phyloP scores from a whole-genome alignment of 768 basidiomycete genomes.

The Leucocoprinus sp. region DNA sequence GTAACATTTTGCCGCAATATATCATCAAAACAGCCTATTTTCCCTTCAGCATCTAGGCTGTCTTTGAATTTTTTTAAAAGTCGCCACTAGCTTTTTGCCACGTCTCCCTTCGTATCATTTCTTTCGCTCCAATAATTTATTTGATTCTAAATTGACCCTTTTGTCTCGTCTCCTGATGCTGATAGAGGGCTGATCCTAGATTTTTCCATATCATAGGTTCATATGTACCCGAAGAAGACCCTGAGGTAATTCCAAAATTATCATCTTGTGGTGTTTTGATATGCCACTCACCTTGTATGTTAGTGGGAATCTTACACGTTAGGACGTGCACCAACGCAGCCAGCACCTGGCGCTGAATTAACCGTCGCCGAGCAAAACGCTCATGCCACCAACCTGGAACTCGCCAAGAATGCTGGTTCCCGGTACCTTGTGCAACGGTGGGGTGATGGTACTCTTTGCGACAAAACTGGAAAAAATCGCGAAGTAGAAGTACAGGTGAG shows the following conservation, averaged over 20 bases:
- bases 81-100: conserved; percentile 18
- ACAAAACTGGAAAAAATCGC: conserved; percentile 80
- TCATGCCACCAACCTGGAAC: conserved; percentile 63
- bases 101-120: conserved; percentile 4
- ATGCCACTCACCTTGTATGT: conserved; percentile 11
- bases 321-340: conserved; percentile 55
- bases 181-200: conserved; percentile 10
- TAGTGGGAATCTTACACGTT: conserved; percentile 76
- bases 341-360: conserved; percentile 55
- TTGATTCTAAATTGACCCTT: conserved; percentile 11
- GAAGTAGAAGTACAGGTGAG: conserved; percentile 93
- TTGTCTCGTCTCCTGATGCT: conserved; percentile 13
- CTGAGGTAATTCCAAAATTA: conserved; percentile 39
- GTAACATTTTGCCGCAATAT: conserved; percentile 7
- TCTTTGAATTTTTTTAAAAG: conserved; percentile 13
- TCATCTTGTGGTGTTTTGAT: conserved; percentile 20
- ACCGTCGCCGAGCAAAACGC: conserved; percentile 58
- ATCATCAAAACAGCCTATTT: conserved; percentile 6
- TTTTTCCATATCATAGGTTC: conserved; percentile 38
- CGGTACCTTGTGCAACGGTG: conserved; percentile 90
- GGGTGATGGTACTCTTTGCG: conserved; percentile 88
- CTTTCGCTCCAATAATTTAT: conserved; percentile 8
- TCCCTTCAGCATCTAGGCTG: conserved; percentile 10
- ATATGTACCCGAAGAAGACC: conserved; percentile 79
- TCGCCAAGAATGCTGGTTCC: conserved; percentile 69